Evolutionary conservation across 2,329 filamentous ascomycete species (phyloP).

Genomic region (Claviceps capensis): DNA sequence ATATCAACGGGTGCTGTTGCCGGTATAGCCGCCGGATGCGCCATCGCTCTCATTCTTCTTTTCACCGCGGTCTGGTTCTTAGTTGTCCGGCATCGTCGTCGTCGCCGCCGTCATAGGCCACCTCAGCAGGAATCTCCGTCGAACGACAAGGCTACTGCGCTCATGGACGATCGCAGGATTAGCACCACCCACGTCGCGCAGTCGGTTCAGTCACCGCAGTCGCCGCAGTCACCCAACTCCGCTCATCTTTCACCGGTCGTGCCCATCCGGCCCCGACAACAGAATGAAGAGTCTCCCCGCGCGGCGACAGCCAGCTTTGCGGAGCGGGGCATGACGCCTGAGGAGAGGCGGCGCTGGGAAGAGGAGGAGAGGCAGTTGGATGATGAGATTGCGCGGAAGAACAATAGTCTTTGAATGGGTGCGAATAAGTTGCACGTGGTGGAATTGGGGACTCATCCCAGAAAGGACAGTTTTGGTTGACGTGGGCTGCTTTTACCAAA

Average conservation of each 20-base stretch:
- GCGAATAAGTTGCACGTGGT: background rate
- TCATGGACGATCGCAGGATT: constrained; percentile 33
- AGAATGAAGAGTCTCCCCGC: background rate
- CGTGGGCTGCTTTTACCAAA: too few relatives aligned
- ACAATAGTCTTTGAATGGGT: constrained; percentile 20
- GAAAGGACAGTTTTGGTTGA: too few relatives aligned
- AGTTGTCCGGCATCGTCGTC: constrained; percentile 25
- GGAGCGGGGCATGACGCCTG: constrained; percentile 47
- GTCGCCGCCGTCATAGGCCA: constrained; percentile 3
- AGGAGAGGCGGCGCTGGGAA: constrained; percentile 27
- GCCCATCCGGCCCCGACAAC: background rate
- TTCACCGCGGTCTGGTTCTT: constrained; percentile 28
- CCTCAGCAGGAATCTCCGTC: constrained; percentile 1
- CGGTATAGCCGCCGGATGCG: constrained; percentile 32
- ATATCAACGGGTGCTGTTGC: constrained; percentile 30
- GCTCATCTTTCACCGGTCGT: background rate
- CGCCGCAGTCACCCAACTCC: constrained; percentile 26
- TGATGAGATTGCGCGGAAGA: constrained; percentile 30
- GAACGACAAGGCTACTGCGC: constrained; percentile 19
- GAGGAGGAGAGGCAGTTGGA: constrained; percentile 46
- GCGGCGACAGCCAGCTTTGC: constrained; percentile 30
- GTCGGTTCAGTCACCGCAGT: constrained; percentile 25
- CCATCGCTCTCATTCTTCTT: constrained; percentile 24
- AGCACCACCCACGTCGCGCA: constrained; percentile 22
- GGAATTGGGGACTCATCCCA: too few relatives aligned